phyloP scores from a whole-genome alignment of 345 rosid genomes.

The Microcos paniculata region DNA sequence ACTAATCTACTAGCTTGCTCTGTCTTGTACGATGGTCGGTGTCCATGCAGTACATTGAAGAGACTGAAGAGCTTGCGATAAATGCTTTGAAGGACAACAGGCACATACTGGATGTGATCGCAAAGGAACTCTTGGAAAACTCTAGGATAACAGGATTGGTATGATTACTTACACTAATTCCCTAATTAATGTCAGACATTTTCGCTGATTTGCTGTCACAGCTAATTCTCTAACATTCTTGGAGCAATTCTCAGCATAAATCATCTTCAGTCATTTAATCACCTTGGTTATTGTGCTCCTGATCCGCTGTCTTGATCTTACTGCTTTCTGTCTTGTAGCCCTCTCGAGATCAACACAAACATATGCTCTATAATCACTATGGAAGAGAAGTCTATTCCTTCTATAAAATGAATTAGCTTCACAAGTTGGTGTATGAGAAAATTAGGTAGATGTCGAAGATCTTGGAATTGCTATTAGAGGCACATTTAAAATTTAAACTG shows the following conservation, averaged over 20 bases:
- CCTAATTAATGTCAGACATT: background rate
- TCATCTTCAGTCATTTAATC: background rate
- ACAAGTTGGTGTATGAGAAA: background rate
- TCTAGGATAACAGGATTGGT: constrained; percentile 98
- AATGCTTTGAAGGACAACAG: constrained; percentile 69
- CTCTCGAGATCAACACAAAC: background rate
- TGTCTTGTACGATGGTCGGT: constrained; percentile 21
- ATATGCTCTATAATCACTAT: too few relatives aligned
- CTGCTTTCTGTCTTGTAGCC: background rate
- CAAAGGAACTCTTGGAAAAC: constrained; percentile 61
- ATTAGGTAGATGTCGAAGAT: background rate
- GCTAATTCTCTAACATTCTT: background rate
- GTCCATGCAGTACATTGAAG: constrained; percentile 77
- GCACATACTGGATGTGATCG: constrained; percentile 70
- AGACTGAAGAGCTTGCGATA: constrained; percentile 93
- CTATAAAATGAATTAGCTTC: constrained; percentile 1
- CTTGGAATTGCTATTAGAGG: background rate
- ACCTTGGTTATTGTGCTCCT: background rate
- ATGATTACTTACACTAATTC: constrained; percentile 18
- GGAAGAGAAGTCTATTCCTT: constrained; percentile 1
- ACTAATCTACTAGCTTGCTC: background rate
- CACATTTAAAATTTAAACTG: background rate
- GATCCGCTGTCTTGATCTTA: background rate
- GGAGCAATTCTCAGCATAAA: background rate
- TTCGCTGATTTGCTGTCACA: background rate